Conservation (phyloP, 108 stramenopile species). For the Discostella pseudostelligera region DNA sequence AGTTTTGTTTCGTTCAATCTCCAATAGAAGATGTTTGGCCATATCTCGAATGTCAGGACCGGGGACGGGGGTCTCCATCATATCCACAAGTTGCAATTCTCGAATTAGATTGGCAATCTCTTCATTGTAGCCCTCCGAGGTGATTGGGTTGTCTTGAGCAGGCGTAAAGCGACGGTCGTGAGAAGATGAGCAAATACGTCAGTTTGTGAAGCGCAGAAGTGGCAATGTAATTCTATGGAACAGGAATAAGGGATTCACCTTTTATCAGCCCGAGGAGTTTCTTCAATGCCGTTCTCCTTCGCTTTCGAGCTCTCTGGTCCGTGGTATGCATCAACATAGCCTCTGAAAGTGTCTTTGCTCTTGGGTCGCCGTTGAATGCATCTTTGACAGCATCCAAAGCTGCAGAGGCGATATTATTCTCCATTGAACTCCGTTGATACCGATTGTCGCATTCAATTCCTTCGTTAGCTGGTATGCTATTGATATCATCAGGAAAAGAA, state of each 20-base stretch:
- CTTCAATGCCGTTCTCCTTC: conserved; percentile 14
- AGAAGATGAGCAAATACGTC: not conserved
- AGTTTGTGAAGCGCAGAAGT: too few relatives aligned
- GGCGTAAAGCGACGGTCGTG: not conserved
- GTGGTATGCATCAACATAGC: conserved; percentile 23
- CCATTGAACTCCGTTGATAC: conserved; percentile 14
- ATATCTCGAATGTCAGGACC: conserved; percentile 14
- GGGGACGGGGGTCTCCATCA: conserved; percentile 1
- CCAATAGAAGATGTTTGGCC: conserved; percentile 17
- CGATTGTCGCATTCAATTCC: not conserved
- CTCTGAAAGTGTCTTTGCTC: conserved; percentile 14
- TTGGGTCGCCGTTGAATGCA: conserved; percentile 17
- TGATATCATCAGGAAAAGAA: not conserved
- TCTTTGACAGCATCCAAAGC: conserved; percentile 33
- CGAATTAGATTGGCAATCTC: conserved; percentile 24
- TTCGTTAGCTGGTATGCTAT: not conserved
- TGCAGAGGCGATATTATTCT: not conserved
- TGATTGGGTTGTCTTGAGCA: conserved; percentile 16
- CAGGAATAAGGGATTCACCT: too few relatives aligned
- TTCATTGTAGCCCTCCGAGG: conserved; percentile 22
- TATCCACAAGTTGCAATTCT: conserved; percentile 17
- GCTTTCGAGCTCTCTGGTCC: conserved; percentile 5
- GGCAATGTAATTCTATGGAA: too few relatives aligned
- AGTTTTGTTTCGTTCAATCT: conserved; percentile 25
- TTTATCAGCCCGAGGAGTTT: conserved; percentile 18